These are phyloP conservation scores for Rostrohypoxylon terebratum DNA, from an alignment of 495 filamentous ascomycete genomes.

Conservation along the genomic window DNA sequence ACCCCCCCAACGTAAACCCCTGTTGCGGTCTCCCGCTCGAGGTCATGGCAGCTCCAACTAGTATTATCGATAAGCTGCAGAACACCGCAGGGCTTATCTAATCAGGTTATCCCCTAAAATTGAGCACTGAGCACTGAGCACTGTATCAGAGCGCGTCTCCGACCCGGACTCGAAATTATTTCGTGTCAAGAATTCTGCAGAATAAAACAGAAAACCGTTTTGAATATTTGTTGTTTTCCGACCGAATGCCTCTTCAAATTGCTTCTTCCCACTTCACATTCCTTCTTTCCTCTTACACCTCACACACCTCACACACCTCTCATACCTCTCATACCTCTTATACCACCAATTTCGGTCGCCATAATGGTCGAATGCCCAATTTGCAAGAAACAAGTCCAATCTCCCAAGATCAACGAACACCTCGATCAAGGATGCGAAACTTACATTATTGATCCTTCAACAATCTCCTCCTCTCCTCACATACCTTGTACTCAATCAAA, in stretches of 20 bases:
- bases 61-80: constrained; percentile 7
- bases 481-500: constrained; percentile 56
- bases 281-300: constrained; percentile 1
- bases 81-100: not conserved
- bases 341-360: constrained; percentile 12
- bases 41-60: too few species aligned
- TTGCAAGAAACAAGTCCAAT: constrained; percentile 80
- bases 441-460: constrained; percentile 63
- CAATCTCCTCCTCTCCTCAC: constrained; percentile 41
- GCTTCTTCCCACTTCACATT: not conserved
- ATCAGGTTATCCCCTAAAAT: not conserved
- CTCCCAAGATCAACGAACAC: constrained; percentile 86
- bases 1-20: not conserved
- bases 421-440: constrained; percentile 85
- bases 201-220: constrained; percentile 1
- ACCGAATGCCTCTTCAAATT: constrained; percentile 1
- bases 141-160: constrained; percentile 26
- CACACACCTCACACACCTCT: not conserved
- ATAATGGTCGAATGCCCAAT: constrained; percentile 89
- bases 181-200: constrained; percentile 25
- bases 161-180: constrained; percentile 7
- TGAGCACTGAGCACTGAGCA: constrained; percentile 1
- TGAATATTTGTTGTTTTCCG: not conserved
- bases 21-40: too few species aligned
- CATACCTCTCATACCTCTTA: not conserved